Evolutionary conservation across 805 yeast genomes (phyloP), one percentile per base, ranked within the genome.

Genomic region (Kazachstania africana): DNA sequence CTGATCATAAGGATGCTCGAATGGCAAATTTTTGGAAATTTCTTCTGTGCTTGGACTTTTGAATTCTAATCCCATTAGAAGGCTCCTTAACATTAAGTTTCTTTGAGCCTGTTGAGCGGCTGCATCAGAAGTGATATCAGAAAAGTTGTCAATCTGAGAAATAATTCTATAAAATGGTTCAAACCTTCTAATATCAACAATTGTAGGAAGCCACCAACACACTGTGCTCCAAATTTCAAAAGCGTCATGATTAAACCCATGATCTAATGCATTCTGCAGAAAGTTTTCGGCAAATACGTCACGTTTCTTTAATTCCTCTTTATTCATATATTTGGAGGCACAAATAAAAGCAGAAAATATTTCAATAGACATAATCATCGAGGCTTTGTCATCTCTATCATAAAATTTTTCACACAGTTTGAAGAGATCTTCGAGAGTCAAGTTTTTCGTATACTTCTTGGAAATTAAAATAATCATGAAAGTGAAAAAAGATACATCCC

Each of bases 351-450:
- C 91, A 13, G 76, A 65, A 17, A 77, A 56, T 2, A 82, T 52
- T 53, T 88, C 96, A 33, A 84, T 72, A 2, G 69, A 63, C 14
- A 78, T 75, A 22, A 91, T 74, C 47, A 85, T 93, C 2, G 79
- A 61, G n/a, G 83, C 72, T 43, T 78, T 79, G 36, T 84, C 95
- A 36, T 74, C 77, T 20, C 66, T 63, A n/a, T 71, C 70, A 46
- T 78, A 82, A 8, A 66, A 50, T 6, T 59, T 63, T 8, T 59
- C 57, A 14, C 79, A 57, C 1, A 76, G 44, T 0, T 60, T 65
- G 16, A 79, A 48, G 10, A 81, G 46, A 8, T 81, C 82, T 2
- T 58, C 59, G 32, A 72, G 63, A 0, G 58, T 42, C 12, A 80
- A 42, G 8, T 29, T 28, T 3, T 57, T 40, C 6, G 47, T 40